Base-by-base conservation (phyloP, 148 eudicot genomes). In the Camellia japonica region DNA sequence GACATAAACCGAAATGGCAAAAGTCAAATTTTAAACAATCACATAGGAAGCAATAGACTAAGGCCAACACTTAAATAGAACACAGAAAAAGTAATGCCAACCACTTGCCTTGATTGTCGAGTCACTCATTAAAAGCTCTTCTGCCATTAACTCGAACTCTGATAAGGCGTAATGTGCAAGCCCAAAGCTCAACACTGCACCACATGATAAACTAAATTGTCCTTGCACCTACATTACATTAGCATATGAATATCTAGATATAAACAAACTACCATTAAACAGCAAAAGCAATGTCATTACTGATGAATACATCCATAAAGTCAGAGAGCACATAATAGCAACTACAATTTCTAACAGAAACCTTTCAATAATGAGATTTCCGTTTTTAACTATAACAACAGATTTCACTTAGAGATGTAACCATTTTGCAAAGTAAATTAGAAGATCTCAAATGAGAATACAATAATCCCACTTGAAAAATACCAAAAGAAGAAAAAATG, bases 71-170 rank as follows among this genome's bases (percentile, higher is more conserved):
- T 11, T 3, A 63, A 7, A 63, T 67, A 30, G 12, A 62, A 51
- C 66, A 68, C 41, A 79, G 41, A 61, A 68, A 51, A 79, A 76
- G 59, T 77, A 61, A 80, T 71, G 44, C 41, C 63, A 44, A 71
- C 58, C 79, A 76, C 91, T 77, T 87, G 88, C 99, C 99, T 95
- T 93, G 74, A 95, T 85, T 80, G 85, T 66, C 30, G 99, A 95
- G 83, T 92, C 90, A 83, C 99, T 95, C 94, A 95, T 92, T 84
- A 95, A 87, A 76, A 95, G 94, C 86, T 95, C 99, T 90, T 95
- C 97, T 30, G 97, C 97, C 78, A 90, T 87, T 80, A 95, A 80
- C 80, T 95, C 99, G 78, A 93, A 95, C 80, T 93, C 97, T 62
- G 99, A 95, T 65, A 84, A 79, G 56, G 97, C 90, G 85, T 79